phyloP scores from a whole-genome alignment of 1,284 basidiomycete species.

The Rhodofomes roseus region DNA sequence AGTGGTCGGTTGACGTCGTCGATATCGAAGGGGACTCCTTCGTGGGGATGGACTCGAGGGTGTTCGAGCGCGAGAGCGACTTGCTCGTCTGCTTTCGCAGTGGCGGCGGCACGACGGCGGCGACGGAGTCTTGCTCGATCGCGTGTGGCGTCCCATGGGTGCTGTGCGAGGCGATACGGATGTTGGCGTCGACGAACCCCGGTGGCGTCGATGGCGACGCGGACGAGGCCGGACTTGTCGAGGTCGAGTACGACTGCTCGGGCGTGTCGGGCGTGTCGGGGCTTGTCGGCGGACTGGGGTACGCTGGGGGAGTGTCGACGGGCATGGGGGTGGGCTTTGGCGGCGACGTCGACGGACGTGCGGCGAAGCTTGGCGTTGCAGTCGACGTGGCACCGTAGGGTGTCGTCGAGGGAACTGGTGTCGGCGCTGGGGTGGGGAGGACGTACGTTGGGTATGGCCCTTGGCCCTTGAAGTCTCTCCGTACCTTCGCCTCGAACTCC shows the following conservation, averaged over 20 bases:
- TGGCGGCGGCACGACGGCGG: constrained; percentile 5
- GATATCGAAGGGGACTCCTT: not conserved
- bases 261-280: constrained; percentile 44
- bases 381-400: constrained; percentile 33
- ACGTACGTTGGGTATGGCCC: constrained; percentile 58
- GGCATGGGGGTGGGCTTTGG: constrained; percentile 25
- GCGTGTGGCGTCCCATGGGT: constrained; percentile 33
- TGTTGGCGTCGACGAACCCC: constrained; percentile 41
- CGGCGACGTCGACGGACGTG: constrained; percentile 38
- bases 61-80: constrained; percentile 11
- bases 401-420: constrained; percentile 45
- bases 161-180: constrained; percentile 42
- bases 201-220: constrained; percentile 52
- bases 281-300: constrained; percentile 27
- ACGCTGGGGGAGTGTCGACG: not conserved
- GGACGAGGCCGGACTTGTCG: constrained; percentile 51
- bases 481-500: constrained; percentile 62
- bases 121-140: constrained; percentile 11
- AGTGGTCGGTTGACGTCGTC: constrained; percentile 5
- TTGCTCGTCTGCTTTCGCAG: constrained; percentile 25
- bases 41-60: constrained; percentile 6
- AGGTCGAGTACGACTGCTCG: constrained; percentile 43
- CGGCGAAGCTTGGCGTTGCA: constrained; percentile 41
- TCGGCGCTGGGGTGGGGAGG: constrained; percentile 49
- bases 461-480: constrained; percentile 54